Conservation (phyloP, 2,329 filamentous ascomycete species). For the Thelonectria rubi region DNA sequence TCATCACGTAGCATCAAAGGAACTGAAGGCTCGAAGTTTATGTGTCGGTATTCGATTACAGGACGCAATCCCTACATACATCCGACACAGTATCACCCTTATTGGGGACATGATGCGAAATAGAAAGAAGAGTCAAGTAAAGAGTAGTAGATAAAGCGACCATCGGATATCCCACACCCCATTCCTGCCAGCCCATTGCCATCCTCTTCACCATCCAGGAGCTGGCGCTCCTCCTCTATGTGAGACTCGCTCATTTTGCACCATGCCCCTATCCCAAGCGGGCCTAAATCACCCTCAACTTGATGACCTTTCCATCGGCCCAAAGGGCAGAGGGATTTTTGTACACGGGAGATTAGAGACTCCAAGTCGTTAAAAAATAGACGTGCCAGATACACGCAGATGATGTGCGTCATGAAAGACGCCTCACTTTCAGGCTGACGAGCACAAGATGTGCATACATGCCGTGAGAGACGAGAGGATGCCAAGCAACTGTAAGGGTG, state of each 20-base stretch:
- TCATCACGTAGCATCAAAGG: constrained; percentile 1
- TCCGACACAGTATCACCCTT: constrained; percentile 32
- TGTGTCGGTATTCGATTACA: constrained; percentile 43
- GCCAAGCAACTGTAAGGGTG: constrained; percentile 24
- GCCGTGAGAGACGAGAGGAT: constrained; percentile 18
- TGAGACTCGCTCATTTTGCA: constrained; percentile 34
- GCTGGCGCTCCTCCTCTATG: constrained; percentile 30
- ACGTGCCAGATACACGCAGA: constrained; percentile 36
- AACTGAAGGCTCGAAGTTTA: constrained; percentile 29
- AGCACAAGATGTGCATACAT: constrained; percentile 5
- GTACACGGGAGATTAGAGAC: constrained; percentile 39
- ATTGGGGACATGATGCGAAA: constrained; percentile 33
- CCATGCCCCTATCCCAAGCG: constrained; percentile 36
- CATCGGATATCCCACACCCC: constrained; percentile 39
- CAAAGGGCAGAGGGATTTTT: constrained; percentile 27
- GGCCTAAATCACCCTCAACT: constrained; percentile 32
- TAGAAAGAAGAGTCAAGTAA: constrained; percentile 41
- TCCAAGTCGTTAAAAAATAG: constrained; percentile 36
- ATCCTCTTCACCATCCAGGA: constrained; percentile 22
- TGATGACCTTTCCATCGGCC: constrained; percentile 27
- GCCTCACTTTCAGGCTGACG: constrained; percentile 18
- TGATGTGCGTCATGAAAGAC: constrained; percentile 26
- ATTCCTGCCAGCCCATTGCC: constrained; percentile 28
- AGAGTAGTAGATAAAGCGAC: constrained; percentile 46
- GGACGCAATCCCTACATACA: constrained; percentile 47